Evolutionary conservation across 2,329 filamentous ascomycete species (phyloP).

Genomic region (Fonsecaea monophora): DNA sequence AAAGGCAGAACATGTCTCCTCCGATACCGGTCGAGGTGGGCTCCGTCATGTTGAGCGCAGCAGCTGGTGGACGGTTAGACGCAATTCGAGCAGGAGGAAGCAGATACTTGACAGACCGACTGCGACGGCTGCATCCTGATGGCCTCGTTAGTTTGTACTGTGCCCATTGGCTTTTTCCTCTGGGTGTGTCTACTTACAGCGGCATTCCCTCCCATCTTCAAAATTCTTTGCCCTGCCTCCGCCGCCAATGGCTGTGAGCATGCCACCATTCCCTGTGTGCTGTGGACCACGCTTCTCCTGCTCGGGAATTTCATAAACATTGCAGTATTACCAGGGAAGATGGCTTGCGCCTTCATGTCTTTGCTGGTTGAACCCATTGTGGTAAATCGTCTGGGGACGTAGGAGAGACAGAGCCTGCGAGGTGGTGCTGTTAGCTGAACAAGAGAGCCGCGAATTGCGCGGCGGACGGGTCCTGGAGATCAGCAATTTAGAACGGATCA

Average conservation of each 20-base stretch:
- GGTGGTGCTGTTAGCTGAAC: neutral
- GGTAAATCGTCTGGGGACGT: neutral
- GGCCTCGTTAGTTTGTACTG: slow-evolving; percentile 1
- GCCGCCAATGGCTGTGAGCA: slow-evolving; percentile 89
- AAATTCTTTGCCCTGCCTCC: slow-evolving; percentile 81
- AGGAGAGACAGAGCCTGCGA: neutral
- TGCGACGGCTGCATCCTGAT: slow-evolving; percentile 91
- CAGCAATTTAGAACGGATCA: neutral
- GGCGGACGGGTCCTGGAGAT: neutral
- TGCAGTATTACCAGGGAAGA: slow-evolving; percentile 58
- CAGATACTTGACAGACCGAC: slow-evolving; percentile 64
- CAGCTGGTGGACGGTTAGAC: slow-evolving; percentile 62
- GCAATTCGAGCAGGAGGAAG: neutral
- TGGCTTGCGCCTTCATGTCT: slow-evolving; percentile 48
- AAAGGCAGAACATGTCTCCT: slow-evolving; percentile 96
- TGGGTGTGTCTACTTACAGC: slow-evolving; percentile 67
- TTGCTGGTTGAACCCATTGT: slow-evolving; percentile 32
- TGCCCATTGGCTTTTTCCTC: neutral
- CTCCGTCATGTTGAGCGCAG: slow-evolving; percentile 90
- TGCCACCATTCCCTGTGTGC: slow-evolving; percentile 87
- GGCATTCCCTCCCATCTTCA: slow-evolving; percentile 90
- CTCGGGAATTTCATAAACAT: slow-evolving; percentile 70
- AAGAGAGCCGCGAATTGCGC: neutral
- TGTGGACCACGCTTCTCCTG: slow-evolving; percentile 89
- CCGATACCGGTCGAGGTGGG: slow-evolving; percentile 93